Evolutionary conservation across 2,329 filamentous ascomycete species (phyloP), one percentile per base, ranked within the genome.

Genomic region (Setomelanomma holmii): DNA sequence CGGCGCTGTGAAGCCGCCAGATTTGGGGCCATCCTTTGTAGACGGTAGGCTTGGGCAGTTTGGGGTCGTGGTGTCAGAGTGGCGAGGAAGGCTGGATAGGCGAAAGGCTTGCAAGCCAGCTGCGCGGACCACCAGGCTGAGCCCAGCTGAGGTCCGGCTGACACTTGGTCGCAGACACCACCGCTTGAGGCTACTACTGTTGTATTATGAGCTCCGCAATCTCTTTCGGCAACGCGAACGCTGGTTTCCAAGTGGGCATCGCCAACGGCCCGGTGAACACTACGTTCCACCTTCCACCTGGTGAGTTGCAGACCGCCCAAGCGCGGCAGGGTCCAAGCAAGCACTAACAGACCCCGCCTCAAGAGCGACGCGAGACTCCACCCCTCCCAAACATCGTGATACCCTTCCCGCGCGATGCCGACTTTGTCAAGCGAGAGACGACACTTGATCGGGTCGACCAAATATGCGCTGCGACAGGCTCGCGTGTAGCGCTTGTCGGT

Each of bases 221-320:
- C 2, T 41, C 49, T 40, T 60, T 60, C 33, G 51, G 57, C 27
- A 33, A 53, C 35, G 33, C 11, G 8, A 57, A 60, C 45, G n/a
- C 30, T 19, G 51, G 54, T 49, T 49, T 60, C 45, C 51, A 60
- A 22, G 51, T 46, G 4, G 45, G 42, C 33, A 39, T 35, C 21
- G 43, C 52, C 49, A 35, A 57, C 45, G 51, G 54, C 34, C 24
- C 54, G 7, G 51, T 60, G 33, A 41, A 34, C 38, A 39, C 38
- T 17, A 35, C 45, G 41, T 53, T n/a, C n/a, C n/a, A n/a, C n/a
- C n/a, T n/a, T n/a, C n/a, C n/a, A n/a, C n/a, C n/a, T n/a, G n/a
- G n/a, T 54, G 49, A 23, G 56, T 56, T 45, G 44, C 27, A 42
- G n/a, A 54, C 19, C 34, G 42, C 23, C 46, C 27, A 16, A 41